Evolutionary conservation across 495 filamentous ascomycete species (phyloP), one percentile per base, ranked within the genome.

Genomic region (Halenospora varia): DNA sequence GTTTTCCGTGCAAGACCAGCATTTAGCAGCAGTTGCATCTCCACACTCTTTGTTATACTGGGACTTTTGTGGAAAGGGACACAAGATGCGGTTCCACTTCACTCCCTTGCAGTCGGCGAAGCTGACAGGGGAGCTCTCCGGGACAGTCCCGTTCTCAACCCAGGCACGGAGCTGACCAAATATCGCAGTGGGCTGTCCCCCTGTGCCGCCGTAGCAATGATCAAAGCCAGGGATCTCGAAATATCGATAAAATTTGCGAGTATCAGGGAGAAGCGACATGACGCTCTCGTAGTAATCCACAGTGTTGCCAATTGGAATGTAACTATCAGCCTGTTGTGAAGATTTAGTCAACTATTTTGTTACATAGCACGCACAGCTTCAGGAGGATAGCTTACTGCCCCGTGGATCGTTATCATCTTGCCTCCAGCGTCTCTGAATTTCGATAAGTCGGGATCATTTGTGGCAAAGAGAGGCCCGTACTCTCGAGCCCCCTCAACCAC

Each of bases 111-210:
- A 45, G 4, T 53, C 61, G 0, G 22, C 60, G 2, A 71, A 23
- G 2, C 46, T 22, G 11, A 66, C 49, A 0, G 64, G 64, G 8
- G 55, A 48, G 0, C 39, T 24, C 13, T 55, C 59, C 2, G 70
- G 72, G 17, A 63, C 60, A 0, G 59, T 68, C 11, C 66, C 72
- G 18, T 71, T 65, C 50, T 73, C 72, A 0, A 74, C 72, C 70
- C 72, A 74, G 0, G 52, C 64, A 2, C 65, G 57, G 17, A 74
- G 48, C 25, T 64, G 53, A 11, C 53, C 62, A 35, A 69, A 73
- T 15, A 71, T 46, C 0, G 48, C 24, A 0, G 18, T 54, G 8
- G 68, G 70, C 25, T 62, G 55, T 2, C 62, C 65, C 40, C 66
- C 65, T 2, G 19, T 20, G 0, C 59, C 56, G 1, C 68, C 66